Base-by-base conservation (phyloP, 768 basidiomycete genomes). In the Phlebiopsis flavidoalba region DNA sequence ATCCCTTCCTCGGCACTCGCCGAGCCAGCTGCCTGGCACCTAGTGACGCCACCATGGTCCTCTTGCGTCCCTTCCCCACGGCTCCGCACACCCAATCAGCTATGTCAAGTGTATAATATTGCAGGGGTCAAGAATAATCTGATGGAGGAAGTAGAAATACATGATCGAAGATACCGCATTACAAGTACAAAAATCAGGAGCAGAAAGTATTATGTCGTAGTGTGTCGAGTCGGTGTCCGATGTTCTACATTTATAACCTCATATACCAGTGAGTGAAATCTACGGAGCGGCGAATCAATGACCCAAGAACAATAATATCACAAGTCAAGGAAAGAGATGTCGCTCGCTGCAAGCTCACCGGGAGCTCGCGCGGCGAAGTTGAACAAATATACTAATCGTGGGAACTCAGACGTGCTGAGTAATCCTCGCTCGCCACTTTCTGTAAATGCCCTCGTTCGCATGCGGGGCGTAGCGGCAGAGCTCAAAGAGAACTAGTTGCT, bases 401-500 rank as follows among this genome's bases (percentile, higher is more conserved):
- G 10, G 40, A 31, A 17, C 40, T 43, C 17, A 43, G 19, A 62
- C 35, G 65, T 73, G 80, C 55, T 77, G 76, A 40, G 81, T 78
- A 57, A 90, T 74, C 65, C 76, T 78, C 53, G 77, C 71, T 60
- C 84, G 81, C 88, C 88, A 90, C 53, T 80, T 84, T 55, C 73
- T 68, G 67, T 91, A 91, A 63, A 87, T 83, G 8, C 87, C 87
- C 64, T 85, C 83, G 15, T 75, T 66, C 3, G 80, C 80, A 21
- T 77, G 78, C 12, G 88, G 88, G 24, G 77, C 77, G 62, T 90
- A 91, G 70, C 79, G 78, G 70, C 89, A 91, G 35, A 90, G 77
- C 67, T 87, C 87, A 58, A 88, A 91, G 51, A 91, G 75, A 36
- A 89, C 84, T 26, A 91, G 80, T 65, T 91, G 89, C 73, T 89